Percentiles rank a stretch among this genome's conserved stretches.
phyloP scores from a whole-genome alignment of 768 basidiomycete genomes.

The Boletus rubropictus region DNA sequence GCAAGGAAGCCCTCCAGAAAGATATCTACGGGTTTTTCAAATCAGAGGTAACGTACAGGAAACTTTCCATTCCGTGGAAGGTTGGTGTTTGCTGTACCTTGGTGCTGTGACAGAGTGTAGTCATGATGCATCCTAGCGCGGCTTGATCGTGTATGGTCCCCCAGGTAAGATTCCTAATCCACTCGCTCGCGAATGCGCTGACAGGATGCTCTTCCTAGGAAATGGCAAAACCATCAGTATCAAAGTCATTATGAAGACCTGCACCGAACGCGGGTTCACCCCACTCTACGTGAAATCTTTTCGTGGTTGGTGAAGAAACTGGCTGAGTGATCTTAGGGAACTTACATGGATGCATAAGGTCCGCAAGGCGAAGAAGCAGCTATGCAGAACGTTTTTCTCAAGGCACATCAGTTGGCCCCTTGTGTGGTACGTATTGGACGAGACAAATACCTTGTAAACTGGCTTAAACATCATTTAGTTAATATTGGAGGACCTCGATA shows the following conservation, averaged over 20 bases:
- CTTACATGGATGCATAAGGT: constrained; percentile 31
- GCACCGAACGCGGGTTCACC: constrained; percentile 53
- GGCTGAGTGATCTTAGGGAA: neutral
- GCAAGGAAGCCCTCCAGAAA: constrained; percentile 63
- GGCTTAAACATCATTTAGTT: constrained; percentile 10
- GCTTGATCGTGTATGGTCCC: constrained; percentile 79
- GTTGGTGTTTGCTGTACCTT: constrained; percentile 27
- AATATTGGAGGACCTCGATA: constrained; percentile 66
- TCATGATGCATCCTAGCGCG: constrained; percentile 45
- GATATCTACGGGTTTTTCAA: constrained; percentile 78
- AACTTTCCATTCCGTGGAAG: constrained; percentile 80
- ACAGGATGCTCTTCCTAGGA: constrained; percentile 35
- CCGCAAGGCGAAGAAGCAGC: constrained; percentile 57
- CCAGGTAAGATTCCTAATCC: constrained; percentile 42
- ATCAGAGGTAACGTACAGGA: constrained; percentile 68
- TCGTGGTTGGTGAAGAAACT: constrained; percentile 41
- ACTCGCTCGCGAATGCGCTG: neutral
- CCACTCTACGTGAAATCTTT: constrained; percentile 83
- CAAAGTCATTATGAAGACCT: constrained; percentile 76
- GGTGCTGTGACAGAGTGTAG: neutral
- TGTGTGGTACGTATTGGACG: constrained; percentile 51
- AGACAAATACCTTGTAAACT: constrained; percentile 24
- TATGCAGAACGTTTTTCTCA: constrained; percentile 63
- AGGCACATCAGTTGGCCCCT: constrained; percentile 65
- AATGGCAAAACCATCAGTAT: constrained; percentile 84